Conservation (phyloP, 352 stramenopile species). For the Aphanomyces invadans region DNA sequence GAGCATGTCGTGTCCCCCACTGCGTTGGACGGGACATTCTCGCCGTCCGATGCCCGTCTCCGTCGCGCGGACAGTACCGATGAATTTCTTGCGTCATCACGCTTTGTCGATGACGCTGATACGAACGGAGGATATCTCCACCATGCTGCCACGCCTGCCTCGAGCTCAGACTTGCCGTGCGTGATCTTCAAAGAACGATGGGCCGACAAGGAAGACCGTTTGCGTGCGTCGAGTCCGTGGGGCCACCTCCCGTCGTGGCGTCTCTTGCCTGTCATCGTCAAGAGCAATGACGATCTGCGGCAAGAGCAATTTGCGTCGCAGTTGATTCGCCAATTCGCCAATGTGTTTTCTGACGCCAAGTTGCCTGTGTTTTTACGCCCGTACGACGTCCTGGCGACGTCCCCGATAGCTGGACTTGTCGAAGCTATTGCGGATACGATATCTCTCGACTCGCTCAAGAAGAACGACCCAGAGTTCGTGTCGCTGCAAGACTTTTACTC, state of each 20-base stretch:
- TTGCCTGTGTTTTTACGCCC: conserved; percentile 92
- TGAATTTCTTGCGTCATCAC: conserved; percentile 45
- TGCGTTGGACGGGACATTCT: background rate
- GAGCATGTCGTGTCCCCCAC: background rate
- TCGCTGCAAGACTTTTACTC: conserved; percentile 92
- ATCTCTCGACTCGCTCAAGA: conserved; percentile 97
- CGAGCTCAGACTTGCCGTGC: conserved; percentile 35
- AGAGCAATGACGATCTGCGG: conserved; percentile 96
- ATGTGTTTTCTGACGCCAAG: conserved; percentile 91
- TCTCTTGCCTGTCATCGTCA: conserved; percentile 93
- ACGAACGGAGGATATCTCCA: too few relatives aligned
- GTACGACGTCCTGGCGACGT: conserved; percentile 96
- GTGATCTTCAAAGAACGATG: conserved; percentile 94
- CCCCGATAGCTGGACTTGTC: conserved; percentile 89
- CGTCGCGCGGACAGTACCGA: conserved; percentile 74
- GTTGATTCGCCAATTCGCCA: conserved; percentile 91
- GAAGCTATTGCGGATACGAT: conserved; percentile 96
- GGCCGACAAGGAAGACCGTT: conserved; percentile 89
- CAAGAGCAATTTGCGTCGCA: conserved; percentile 97
- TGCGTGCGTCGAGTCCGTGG: conserved; percentile 82
- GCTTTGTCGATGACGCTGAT: conserved; percentile 55
- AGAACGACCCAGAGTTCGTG: conserved; percentile 89
- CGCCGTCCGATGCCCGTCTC: conserved; percentile 28
- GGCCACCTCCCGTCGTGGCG: conserved; percentile 82
- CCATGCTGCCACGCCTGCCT: conserved; percentile 24